Base-by-base conservation (phyloP, 192 early-diverging fungal species). In the Helicostylum pulchrum region DNA sequence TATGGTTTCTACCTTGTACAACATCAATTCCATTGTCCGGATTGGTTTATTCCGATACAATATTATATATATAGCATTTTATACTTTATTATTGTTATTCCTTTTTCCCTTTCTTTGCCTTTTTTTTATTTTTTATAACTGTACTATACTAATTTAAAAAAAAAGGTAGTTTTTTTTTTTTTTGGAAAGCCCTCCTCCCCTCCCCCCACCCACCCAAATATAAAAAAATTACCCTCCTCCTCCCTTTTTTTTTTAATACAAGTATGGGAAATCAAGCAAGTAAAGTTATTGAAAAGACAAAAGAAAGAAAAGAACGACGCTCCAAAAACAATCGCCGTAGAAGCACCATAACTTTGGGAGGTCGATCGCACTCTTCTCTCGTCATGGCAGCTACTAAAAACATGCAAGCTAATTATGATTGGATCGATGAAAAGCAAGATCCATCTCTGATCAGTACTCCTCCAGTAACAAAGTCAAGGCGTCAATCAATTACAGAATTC, bases 241-340 rank as follows among this genome's bases (percentile, higher is more conserved):
- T 47, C 12, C 12, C 12, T 48, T 17, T 54, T 54, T 54, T 34
- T 54, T 32, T 54, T 32, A 11, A 15, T 31, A 32, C 26, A 15
- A 32, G 31, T 31, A 54, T 72, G 70, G 70, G 70, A 15, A 72
- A 62, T n/a, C 70, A 72, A 56, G 58, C 65, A 1, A 72, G 70
- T 55, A 59, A 55, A 62, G 50, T 53, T 2, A 60, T 71, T 21
- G 57, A 64, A 21, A 61, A 65, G 42, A 54, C 39, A 0, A 66
- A 54, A 63, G 71, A 72, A 2, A 44, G 46, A 51, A 67, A 49
- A 58, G 48, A 51, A 23, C 67, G 47, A 45, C 52, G 52, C 21
- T 46, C 45, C 11, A 54, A 51, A 15, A 55, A 32, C 7, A 21
- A 31, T 34, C 52, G 65, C 15, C 60, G 71, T 4, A 43, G 46